Evolutionary conservation across 192 early-diverging fungal genomes (phyloP), one percentile per base, ranked within the genome.

Genomic region (Phycomyces nitens): DNA sequence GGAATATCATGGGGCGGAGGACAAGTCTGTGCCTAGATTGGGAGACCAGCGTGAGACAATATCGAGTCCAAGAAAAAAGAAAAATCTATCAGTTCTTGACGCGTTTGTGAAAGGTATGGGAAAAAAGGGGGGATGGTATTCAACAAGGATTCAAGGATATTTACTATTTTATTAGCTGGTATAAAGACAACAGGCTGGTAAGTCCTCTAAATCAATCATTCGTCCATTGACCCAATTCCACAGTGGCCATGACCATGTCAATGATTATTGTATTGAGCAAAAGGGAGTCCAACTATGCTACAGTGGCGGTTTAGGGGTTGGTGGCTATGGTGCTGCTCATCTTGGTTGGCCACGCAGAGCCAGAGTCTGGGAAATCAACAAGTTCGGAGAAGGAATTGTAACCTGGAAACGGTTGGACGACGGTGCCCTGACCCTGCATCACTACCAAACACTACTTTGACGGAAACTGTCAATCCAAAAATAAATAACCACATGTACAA

Each of bases 331-430:
- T 27, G 72, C 62, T 18, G 56, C 43, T 18, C 69, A 65, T 34
- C n/a, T 65, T 7, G 53, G 62, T 20, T 53, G 69, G 56, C 69
- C 69, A n/a, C 69, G 78, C 22, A 65, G 78, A 0, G 68, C 74
- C 4, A 68, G 78, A 39, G 62, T 80, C 11, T 76, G 70, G 62
- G 65, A 76, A 27, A 71, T 80, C 20, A 38, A 38, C 16, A 56
- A 60, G 6, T 40, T 58, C 44, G 78, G 78, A 8, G 34, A 71
- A 8, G 63, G 65, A 4, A 70, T 80, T 53, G 60, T 67, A 39
- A 74, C 78, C 15, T 80, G 78, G 78, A 80, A 80, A 42, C 44
- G 78, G 1, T 53, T 80, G 4, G 69, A 80, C 29, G 59, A 80
- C 56, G 62, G 64, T 5, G 65, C 69, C 10, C 44, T 80, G 61